These are phyloP conservation scores for Fraxinus paxiana DNA, from an alignment of 305 asterid genomes.

Conservation along the genomic window DNA sequence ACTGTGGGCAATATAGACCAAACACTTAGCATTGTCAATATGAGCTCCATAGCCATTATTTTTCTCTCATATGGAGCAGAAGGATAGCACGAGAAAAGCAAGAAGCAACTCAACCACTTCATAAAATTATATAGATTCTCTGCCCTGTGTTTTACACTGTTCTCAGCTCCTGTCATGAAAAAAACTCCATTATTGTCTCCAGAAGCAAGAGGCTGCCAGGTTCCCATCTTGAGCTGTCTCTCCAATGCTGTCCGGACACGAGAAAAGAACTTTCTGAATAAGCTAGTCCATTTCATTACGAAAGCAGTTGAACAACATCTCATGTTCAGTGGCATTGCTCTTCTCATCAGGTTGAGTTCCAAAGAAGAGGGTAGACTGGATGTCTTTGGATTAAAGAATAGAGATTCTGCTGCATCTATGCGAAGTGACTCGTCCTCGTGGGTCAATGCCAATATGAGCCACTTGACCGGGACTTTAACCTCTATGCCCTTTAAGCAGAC, in stretches of 20 bases:
- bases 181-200: constrained; percentile 36
- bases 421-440: constrained; percentile 89
- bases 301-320: constrained; percentile 88
- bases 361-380: constrained; percentile 82
- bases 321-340: constrained; percentile 91
- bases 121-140: constrained; percentile 62
- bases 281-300: constrained; percentile 97
- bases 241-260: constrained; percentile 90
- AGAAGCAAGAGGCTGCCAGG: constrained; percentile 57
- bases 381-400: constrained; percentile 83
- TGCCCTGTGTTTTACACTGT: constrained; percentile 47
- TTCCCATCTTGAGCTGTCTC: constrained; percentile 69
- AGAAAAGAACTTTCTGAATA: constrained; percentile 84
- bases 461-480: constrained; percentile 66
- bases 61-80: constrained; percentile 98
- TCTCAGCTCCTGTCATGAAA: constrained; percentile 32
- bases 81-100: constrained; percentile 91
- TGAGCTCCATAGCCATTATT: constrained; percentile 90
- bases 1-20: constrained; percentile 61
- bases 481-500: constrained; percentile 58
- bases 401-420: constrained; percentile 90
- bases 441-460: constrained; percentile 77
- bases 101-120: constrained; percentile 82
- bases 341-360: constrained; percentile 82
- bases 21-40: constrained; percentile 63